These are phyloP conservation scores for Auricularia auricula-judae DNA, from an alignment of 768 basidiomycete genomes.

Conservation along the genomic window DNA sequence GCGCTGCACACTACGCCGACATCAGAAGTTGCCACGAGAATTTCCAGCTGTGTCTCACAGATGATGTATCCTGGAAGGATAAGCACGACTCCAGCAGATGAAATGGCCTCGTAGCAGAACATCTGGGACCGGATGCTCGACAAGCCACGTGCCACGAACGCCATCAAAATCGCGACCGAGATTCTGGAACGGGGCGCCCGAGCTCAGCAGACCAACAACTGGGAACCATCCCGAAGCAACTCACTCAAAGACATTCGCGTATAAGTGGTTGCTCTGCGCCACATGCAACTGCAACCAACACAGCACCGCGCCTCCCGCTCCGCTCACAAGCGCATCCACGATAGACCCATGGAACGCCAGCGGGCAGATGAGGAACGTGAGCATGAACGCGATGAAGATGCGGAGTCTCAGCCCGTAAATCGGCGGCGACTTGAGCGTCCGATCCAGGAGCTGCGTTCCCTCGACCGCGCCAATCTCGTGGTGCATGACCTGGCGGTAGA, in stretches of 20 bases:
- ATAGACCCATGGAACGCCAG: constrained; percentile 73
- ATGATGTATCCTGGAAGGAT: constrained; percentile 84
- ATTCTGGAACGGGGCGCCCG: constrained; percentile 37
- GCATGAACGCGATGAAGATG: constrained; percentile 65
- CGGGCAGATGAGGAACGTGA: constrained; percentile 72
- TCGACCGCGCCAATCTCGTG: constrained; percentile 66
- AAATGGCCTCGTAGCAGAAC: constrained; percentile 86
- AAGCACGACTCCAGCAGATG: constrained; percentile 81
- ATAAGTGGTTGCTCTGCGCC: constrained; percentile 77
- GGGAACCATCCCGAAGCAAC: constrained; percentile 17
- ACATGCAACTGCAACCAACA: constrained; percentile 75
- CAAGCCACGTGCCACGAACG: constrained; percentile 69
- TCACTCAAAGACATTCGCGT: constrained; percentile 94
- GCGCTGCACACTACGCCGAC: constrained; percentile 52
- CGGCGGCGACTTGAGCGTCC: constrained; percentile 50
- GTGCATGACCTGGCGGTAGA: constrained; percentile 81
- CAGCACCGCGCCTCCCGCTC: constrained; percentile 43
- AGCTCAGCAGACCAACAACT: not conserved
- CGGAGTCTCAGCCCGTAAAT: constrained; percentile 58
- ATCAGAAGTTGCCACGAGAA: not conserved
- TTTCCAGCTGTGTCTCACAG: constrained; percentile 32
- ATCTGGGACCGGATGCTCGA: constrained; percentile 61
- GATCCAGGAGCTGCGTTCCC: constrained; percentile 57
- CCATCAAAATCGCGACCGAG: constrained; percentile 72
- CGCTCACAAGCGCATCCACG: constrained; percentile 77